These are phyloP conservation scores for Panaeolus papilionaceus DNA, from an alignment of 768 basidiomycete species.

Conservation along the genomic window DNA sequence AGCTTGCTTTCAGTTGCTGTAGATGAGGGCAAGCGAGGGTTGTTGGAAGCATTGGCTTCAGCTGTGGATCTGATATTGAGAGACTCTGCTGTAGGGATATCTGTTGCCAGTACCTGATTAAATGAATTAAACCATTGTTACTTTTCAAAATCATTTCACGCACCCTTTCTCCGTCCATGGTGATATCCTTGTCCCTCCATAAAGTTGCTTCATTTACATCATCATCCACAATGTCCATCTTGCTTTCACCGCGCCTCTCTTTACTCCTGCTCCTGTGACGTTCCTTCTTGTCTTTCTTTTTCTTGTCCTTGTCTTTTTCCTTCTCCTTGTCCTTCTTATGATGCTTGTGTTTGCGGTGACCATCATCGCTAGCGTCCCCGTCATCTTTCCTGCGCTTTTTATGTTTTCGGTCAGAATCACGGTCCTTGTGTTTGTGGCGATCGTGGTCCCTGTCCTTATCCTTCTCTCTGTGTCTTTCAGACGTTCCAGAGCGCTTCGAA, in stretches of 20 bases:
- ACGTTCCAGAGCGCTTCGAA: slow-evolving; percentile 31
- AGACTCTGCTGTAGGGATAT: slow-evolving; percentile 79
- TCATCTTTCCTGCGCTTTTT: slow-evolving; percentile 63
- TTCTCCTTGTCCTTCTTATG: slow-evolving; percentile 53
- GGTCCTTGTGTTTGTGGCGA: slow-evolving; percentile 8
- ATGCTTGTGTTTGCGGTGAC: slow-evolving; percentile 42
- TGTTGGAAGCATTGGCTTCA: slow-evolving; percentile 42
- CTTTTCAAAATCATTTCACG: slow-evolving; percentile 32
- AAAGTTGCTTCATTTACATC: slow-evolving; percentile 76
- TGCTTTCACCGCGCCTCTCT: slow-evolving; percentile 46
- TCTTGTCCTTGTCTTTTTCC: slow-evolving; percentile 46
- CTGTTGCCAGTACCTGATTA: slow-evolving; percentile 64
- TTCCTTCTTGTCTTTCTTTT: slow-evolving; percentile 42
- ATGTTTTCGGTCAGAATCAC: slow-evolving; percentile 45
- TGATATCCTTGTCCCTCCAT: slow-evolving; percentile 91
- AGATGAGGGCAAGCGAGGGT: slow-evolving; percentile 54
- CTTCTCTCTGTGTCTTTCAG: slow-evolving; percentile 21
- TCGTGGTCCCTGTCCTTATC: slow-evolving; percentile 36
- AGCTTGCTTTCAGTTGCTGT: slow-evolving; percentile 54
- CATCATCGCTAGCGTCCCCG: slow-evolving; percentile 38
- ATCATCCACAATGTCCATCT: slow-evolving; percentile 66
- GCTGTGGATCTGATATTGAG: slow-evolving; percentile 73
- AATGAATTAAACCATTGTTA: slow-evolving; percentile 22
- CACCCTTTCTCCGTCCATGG: slow-evolving; percentile 78
- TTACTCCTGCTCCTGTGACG: slow-evolving; percentile 23